phyloP scores from a whole-genome alignment of 2,329 filamentous ascomycete species.

The Aspergillus neoniger region DNA sequence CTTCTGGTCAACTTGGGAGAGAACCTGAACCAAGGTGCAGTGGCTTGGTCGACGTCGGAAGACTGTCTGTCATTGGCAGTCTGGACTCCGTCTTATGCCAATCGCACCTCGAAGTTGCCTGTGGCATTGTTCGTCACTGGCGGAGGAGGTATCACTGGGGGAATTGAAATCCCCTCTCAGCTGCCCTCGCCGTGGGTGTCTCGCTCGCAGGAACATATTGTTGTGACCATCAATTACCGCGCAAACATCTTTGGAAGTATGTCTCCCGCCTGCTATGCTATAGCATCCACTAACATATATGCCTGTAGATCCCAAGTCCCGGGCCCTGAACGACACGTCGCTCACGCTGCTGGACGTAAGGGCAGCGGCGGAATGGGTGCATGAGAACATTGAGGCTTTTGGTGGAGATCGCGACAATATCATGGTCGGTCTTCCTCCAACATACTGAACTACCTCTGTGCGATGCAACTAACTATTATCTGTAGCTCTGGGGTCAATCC shows the following conservation, averaged over 20 bases:
- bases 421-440: not conserved
- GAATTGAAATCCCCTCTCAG: constrained; percentile 37
- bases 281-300: too few species aligned
- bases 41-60: constrained; percentile 34
- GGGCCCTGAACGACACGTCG: not conserved
- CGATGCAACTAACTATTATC: not conserved
- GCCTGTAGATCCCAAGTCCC: constrained; percentile 16
- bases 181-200: constrained; percentile 37
- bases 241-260: constrained; percentile 28
- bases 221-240: constrained; percentile 40
- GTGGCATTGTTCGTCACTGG: constrained; percentile 28
- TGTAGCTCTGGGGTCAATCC: constrained; percentile 27
- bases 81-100: constrained; percentile 42
- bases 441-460: too few species aligned
- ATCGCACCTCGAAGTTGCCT: constrained; percentile 19
- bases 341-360: constrained; percentile 21
- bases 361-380: constrained; percentile 33
- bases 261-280: too few species aligned
- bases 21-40: constrained; percentile 14
- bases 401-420: constrained; percentile 35
- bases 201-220: constrained; percentile 44
- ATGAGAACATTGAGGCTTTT: constrained; percentile 37
- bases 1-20: constrained; percentile 18
- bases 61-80: constrained; percentile 49
- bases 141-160: constrained; percentile 29